Base-by-base conservation (phyloP, 2,329 filamentous ascomycete species). In the Diaporthe sp. region DNA sequence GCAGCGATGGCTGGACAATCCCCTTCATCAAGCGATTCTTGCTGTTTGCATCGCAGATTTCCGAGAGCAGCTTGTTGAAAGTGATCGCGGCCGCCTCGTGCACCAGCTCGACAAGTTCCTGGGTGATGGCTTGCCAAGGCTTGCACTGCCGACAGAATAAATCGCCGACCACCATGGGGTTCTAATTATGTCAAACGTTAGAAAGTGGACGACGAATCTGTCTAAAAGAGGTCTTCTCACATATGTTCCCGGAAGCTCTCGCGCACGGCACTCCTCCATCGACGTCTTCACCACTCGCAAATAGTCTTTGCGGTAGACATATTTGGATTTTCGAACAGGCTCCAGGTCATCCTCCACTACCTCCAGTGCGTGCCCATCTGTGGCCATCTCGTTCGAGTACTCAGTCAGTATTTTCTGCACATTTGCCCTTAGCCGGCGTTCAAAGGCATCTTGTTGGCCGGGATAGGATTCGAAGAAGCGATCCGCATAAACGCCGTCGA, bases 401-500 rank as follows among this genome's bases (percentile, higher is more conserved):
- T 75, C 33, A 1, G 70, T 42, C 10, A 80, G 77, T 12, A 77
- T 79, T 57, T 72, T 76, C 45, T 80, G 78, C 38, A 80, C 77
- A 28, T 80, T 75, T 17, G 79, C 79, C 1, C 79, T 77, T 2
- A 79, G 69, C 25, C 79, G 76, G 42, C 79, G 78, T 5, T 77
- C 76, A 28, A 79, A 79, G 4, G 77, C 79, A 42, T 80, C 78
- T 17, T 73, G 75, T 17, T 79, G 77, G 9, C 76, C 77, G 2
- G 72, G 55, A 2, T 71, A 66, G 12, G 77, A 60, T 17, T 72
- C 78, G 58, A 77, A 86, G 77, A 78, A 88, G 2, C 40, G 71
- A 17, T 83, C 79, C 0, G 82, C 80, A 15, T 74, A 78, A 0
- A 77, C 78, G 7, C 75, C 52, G 7, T 83, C 55, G 15, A 83